These are phyloP conservation scores for Populus deltoides DNA, from an alignment of 345 rosid genomes.

Conservation along the genomic window DNA sequence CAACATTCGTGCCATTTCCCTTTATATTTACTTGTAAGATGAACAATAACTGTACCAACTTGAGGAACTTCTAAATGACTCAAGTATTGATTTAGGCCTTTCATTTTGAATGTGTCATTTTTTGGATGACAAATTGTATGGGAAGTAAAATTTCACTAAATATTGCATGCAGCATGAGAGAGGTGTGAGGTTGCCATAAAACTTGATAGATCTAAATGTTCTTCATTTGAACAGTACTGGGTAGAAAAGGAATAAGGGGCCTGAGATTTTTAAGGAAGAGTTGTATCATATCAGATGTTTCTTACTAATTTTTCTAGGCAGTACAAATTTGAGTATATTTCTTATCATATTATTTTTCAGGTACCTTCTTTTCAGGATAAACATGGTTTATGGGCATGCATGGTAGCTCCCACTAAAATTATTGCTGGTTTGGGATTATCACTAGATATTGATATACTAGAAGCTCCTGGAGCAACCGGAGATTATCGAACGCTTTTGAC, in stretches of 20 bases:
- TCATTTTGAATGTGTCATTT: neutral
- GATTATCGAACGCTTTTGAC: conserved; percentile 87
- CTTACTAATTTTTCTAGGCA: neutral
- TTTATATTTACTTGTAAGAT: neutral
- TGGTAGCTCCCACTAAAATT: conserved; percentile 98
- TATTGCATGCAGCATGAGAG: neutral
- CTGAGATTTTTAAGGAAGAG: neutral
- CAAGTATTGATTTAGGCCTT: neutral
- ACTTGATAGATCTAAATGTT: neutral
- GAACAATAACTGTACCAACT: neutral
- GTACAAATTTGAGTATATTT: neutral
- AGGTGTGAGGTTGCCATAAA: neutral
- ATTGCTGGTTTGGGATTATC: conserved; percentile 94
- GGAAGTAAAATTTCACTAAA: neutral
- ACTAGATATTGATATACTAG: conserved; percentile 82
- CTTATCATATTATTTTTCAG: conserved; percentile 30
- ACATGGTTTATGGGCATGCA: conserved; percentile 89
- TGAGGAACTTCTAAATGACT: neutral
- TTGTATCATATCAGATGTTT: neutral
- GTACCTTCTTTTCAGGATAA: conserved; percentile 70
- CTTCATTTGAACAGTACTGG: neutral
- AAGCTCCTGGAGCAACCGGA: conserved; percentile 95
- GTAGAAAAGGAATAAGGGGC: neutral
- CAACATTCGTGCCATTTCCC: neutral
- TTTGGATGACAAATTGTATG: neutral